Evolutionary conservation across 1,139 yeast species (phyloP), one percentile per base, ranked within the genome.

Genomic region (Taphrina deformans): DNA sequence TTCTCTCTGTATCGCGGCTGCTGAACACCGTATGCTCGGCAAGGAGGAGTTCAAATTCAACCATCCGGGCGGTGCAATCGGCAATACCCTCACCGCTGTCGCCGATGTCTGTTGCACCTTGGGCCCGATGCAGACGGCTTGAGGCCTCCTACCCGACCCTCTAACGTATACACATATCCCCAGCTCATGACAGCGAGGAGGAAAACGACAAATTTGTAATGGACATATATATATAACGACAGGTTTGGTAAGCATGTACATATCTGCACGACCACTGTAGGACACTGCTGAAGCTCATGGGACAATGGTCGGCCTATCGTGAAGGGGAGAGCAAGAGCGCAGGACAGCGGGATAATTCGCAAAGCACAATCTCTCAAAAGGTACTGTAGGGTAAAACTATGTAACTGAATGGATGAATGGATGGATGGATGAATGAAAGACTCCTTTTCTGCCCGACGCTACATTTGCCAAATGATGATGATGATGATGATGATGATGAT

Each of bases 61-160:
- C 72, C 97, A 90, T 72, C 97, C 97, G 1, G 96, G 96, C 38
- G 97, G 97, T 27, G 88, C 95, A 1, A 89, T 90, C 71, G 96
- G 96, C 18, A 81, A 83, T 50, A 80, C 60, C 6, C 66, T 69
- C 69, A 44, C 18, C 16, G 35, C 33, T 12, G 35, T 38, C 16
- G 14, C 53, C 16, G 48, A 44, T 9, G 48, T 23, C 27, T 5
- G 14, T n/a, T n/a, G n/a, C 14, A 12, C 6, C 12, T 12, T 38
- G 41, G 14, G 18, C 18, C 16, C 41, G 7, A 38, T 38, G 7
- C 16, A 38, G 16, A 38, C n/a, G n/a, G n/a, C n/a, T n/a, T n/a
- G n/a, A n/a, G n/a, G n/a, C n/a, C n/a, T n/a, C n/a, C n/a, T n/a
- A n/a, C n/a, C n/a, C n/a, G n/a, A n/a, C n/a, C n/a, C n/a, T n/a